Conservation (phyloP, 805 yeast genomes). For the Hanseniaspora lachancei region DNA sequence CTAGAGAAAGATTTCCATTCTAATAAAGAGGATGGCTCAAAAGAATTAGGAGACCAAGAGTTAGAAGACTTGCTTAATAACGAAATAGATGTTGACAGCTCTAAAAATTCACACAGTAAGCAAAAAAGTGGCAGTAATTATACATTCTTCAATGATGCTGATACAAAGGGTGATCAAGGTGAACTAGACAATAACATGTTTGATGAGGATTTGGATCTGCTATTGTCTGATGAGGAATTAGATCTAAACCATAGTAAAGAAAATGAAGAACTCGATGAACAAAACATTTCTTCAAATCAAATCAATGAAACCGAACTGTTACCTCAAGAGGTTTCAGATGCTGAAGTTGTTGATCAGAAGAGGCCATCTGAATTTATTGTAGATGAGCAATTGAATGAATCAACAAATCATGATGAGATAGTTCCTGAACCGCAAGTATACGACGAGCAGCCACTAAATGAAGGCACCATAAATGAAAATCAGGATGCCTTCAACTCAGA, state of each 20-base stretch:
- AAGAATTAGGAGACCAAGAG: slow-evolving; percentile 6
- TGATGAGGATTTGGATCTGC: slow-evolving; percentile 2
- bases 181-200: slow-evolving; percentile 11
- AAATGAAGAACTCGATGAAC: background rate
- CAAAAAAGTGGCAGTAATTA: slow-evolving; percentile 4
- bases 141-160: slow-evolving; percentile 5
- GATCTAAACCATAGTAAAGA: background rate
- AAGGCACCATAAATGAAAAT: background rate
- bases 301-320: too few species aligned
- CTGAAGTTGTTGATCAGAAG: background rate
- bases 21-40: background rate
- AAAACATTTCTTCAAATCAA: background rate
- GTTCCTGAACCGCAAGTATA: background rate
- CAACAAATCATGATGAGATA: background rate
- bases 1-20: background rate
- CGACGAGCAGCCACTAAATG: background rate
- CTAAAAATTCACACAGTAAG: background rate
- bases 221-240: background rate
- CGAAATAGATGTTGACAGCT: background rate
- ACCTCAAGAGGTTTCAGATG: background rate
- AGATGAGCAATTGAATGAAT: too few species aligned
- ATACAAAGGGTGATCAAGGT: slow-evolving; percentile 17
- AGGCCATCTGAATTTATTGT: background rate
- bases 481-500: background rate
- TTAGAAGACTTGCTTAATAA: slow-evolving; percentile 2